Evolutionary conservation across 345 rosid genomes (phyloP), one percentile per base, ranked within the genome.

Genomic region (Turnera subulata): DNA sequence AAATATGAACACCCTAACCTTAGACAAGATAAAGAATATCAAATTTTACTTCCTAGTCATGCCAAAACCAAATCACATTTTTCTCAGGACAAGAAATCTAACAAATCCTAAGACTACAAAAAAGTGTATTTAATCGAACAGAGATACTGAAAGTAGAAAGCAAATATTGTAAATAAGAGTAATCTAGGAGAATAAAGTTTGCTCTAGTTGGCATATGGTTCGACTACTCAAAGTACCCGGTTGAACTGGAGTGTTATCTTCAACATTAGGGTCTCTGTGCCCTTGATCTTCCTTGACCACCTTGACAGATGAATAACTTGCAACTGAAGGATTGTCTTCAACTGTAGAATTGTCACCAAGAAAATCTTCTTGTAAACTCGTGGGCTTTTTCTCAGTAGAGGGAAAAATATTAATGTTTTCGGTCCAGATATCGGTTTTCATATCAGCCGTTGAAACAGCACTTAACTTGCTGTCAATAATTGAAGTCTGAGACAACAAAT

Each of bases 231-330:
- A 4, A 38, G 59, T 75, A 68, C 52, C 54, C 63, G 44, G 73
- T 64, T 56, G 68, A 46, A 45, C 56, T 39, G 52, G 51, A 16
- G 55, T 60, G 51, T 75, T 77, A 50, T 60, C 62, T 46, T 67
- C 64, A 69, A 23, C 29, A 47, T 61, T 77, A 64, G 53, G 56
- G 71, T 65, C 76, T 58, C 46, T 64, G 65, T 52, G 60, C 50
- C 70, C 73, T 55, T 70, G 55, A 12, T 51, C 53, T 38, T 44
- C 58, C 58, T 71, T 11, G 26, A 59, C 80, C 43, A 60, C 40
- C 12, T 42, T 53, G 52, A 53, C 56, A 38, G 8, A 29, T 8
- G 8, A 4, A 42, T 67, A 64, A 54, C 62, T 70, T 65, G 59
- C 29, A 63, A 47, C 72, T 3, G 47, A 54, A 61, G 63, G 44